Conservation (phyloP, 2,329 filamentous ascomycete species). For the Cercospora sp. region DNA sequence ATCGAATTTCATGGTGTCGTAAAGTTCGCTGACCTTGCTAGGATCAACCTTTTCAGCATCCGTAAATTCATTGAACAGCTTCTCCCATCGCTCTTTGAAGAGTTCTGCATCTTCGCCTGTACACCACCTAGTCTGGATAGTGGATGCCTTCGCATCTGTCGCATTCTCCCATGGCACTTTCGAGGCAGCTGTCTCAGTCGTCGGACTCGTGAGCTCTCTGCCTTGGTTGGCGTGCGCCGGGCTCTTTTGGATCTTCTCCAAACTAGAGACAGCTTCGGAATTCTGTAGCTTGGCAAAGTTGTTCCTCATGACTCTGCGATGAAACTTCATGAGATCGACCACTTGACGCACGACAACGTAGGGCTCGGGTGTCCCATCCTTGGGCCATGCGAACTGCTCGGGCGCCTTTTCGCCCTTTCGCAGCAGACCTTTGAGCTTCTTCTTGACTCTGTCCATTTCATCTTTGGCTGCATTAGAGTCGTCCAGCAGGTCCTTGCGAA, state of each 20-base stretch:
- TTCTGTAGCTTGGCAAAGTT: constrained; percentile 79
- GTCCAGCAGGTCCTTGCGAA: constrained; percentile 91
- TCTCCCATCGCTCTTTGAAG: constrained; percentile 97
- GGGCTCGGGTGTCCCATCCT: constrained; percentile 86
- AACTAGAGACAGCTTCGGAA: constrained; percentile 61
- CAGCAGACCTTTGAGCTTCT: constrained; percentile 91
- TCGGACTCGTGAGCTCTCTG: constrained; percentile 17
- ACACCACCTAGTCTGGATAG: constrained; percentile 89
- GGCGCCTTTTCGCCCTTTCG: constrained; percentile 91
- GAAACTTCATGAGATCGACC: constrained; percentile 96
- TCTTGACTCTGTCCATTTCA: constrained; percentile 99
- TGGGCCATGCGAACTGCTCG: constrained; percentile 96
- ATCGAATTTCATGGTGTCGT: constrained; percentile 99
- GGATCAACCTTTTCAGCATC: constrained; percentile 98
- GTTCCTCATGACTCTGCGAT: constrained; percentile 89
- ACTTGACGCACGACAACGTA: constrained; percentile 89
- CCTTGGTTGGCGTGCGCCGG: constrained; percentile 49
- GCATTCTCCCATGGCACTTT: constrained; percentile 37
- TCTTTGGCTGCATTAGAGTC: constrained; percentile 98
- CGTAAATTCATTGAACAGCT: constrained; percentile 93
- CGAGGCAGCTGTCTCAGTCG: background rate
- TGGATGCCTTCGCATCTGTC: constrained; percentile 26
- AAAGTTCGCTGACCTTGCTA: constrained; percentile 96
- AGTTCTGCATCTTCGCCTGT: constrained; percentile 92
- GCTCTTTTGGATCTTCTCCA: constrained; percentile 53